Base-by-base conservation (phyloP, 2,329 filamentous ascomycete species). In the Hypomyces perniciosus region DNA sequence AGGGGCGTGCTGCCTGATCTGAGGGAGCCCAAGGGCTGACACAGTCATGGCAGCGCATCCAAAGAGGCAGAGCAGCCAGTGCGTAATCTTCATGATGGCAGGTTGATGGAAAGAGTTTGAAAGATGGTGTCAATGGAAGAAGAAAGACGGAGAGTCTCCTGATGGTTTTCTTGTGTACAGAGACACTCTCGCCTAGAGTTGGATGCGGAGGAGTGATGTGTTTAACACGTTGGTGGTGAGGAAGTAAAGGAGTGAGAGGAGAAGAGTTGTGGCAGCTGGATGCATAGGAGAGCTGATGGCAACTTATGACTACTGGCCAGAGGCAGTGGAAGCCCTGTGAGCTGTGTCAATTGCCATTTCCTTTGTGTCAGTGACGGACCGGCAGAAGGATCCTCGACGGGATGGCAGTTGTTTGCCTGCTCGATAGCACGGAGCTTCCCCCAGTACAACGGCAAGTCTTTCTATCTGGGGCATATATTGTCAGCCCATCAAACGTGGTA, bases 21-120 rank as follows among this genome's bases (percentile, higher is more conserved):
- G 52, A n/a, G 48, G 52, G 7, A 48, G 29, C 6, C 35, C 29
- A 13, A 34, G 30, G 5, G 35, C 38, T 3, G 44, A 48, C 6
- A 27, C 42, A 27, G 49, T 34, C 12, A 29, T 42, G n/a, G 33
- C 47, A 28, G 50, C 27, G 13, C 50, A 27, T 13, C 48, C 56
- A 12, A 59, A 41, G 12, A 57, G 31, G 35, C 31, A 54, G 20
- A 51, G 13, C 28, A 39, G 35, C 49, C 37, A 46, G 26, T 34
- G 35, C 2, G 41, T 26, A 6, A 30, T 5, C 5, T 33, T 52
- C 45, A 54, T 48, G 26, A 13, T 39, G 37, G 13, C 7, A 26
- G 44, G 33, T 27, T 42, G 13, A 42, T 10, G 35, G 8, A 38
- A 38, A 42, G 39, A 27, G 13, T 26, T 13, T 3, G 13, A 9